Base-by-base conservation (phyloP, 108 stramenopile genomes). In the Cyclotella baltica region DNA sequence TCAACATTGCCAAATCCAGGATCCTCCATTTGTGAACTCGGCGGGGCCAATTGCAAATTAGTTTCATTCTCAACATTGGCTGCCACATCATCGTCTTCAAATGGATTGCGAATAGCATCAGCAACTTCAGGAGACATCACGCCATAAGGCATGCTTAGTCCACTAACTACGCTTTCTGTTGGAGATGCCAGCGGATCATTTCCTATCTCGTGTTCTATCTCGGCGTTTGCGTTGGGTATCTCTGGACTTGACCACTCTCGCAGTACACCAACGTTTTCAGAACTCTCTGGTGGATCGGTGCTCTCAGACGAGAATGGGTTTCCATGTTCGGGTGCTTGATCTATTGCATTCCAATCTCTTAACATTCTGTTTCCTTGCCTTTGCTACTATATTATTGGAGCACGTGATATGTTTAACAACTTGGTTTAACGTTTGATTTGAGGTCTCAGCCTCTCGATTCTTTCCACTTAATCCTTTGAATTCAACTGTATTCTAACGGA, bases 151-250 rank as follows among this genome's bases (percentile, higher is more conserved):
- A 77, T 25, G 56, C 81, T 83, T 71, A 75, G 76, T 0, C 70
- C 76, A 29, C 83, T 62, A n/a, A 70, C 65, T 23, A 72, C 37
- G 29, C 68, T 73, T 35, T 61, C 63, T 30, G 57, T 63, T 15
- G 53, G 62, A 31, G 81, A 51, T 25, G 87, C 85, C 20, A 94
- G 69, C 46, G 91, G 91, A 80, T 93, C 90, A 28, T 86, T 83
- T 5, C 55, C 43, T 1, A 73, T 43, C 34, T 80, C 74, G 52
- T 88, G 85, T 20, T 78, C 77, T 11, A 40, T 34, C 29, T 67
- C 62, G 28, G 78, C 82, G 57, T 58, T 47, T 51, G 52, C 33
- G 6, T 46, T 30, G 43, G 40, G 18, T 52, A n/a, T 38, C 22
- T 9, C 28, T 62, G 4, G 61, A 29, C 18, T 20, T 20, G 70